A percentile compares a stretch with the other conserved stretches of the same genome.
phyloP scores from a whole-genome alignment of 495 filamentous ascomycete genomes.

The Aspergillus baeticus region DNA sequence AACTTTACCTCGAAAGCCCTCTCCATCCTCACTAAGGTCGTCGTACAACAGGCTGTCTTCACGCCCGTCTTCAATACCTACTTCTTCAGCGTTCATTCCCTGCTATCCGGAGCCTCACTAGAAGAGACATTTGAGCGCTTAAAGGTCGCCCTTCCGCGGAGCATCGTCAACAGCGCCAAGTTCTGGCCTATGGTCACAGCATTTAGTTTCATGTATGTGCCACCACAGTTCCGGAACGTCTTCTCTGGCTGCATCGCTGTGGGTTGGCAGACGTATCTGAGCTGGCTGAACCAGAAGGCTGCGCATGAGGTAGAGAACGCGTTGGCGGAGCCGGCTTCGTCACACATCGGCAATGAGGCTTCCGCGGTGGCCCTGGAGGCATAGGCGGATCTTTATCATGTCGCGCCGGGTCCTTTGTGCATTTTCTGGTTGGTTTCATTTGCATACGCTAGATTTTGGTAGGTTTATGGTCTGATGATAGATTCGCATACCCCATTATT shows the following conservation, averaged over 20 bases:
- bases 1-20: conserved; percentile 72
- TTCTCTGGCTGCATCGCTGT: conserved; percentile 77
- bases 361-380: conserved; percentile 25
- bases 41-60: conserved; percentile 78
- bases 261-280: conserved; percentile 90
- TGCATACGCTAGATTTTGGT: conserved; percentile 11
- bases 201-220: conserved; percentile 81
- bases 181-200: conserved; percentile 89
- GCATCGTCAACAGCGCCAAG: conserved; percentile 77
- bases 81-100: conserved; percentile 86
- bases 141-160: conserved; percentile 71
- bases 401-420: neutral
- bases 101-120: conserved; percentile 54
- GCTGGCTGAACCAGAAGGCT: conserved; percentile 74
- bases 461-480: conserved; percentile 14
- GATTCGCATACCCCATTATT: conserved; percentile 3
- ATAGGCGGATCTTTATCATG: conserved; percentile 14
- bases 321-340: conserved; percentile 20
- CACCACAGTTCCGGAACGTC: conserved; percentile 71
- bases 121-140: conserved; percentile 67
- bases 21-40: conserved; percentile 71
- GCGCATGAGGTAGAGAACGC: conserved; percentile 53
- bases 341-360: conserved; percentile 9
- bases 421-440: neutral
- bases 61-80: conserved; percentile 87